These are phyloP conservation scores for Metschnikowia borealis DNA, from an alignment of 805 yeast species.

Conservation along the genomic window DNA sequence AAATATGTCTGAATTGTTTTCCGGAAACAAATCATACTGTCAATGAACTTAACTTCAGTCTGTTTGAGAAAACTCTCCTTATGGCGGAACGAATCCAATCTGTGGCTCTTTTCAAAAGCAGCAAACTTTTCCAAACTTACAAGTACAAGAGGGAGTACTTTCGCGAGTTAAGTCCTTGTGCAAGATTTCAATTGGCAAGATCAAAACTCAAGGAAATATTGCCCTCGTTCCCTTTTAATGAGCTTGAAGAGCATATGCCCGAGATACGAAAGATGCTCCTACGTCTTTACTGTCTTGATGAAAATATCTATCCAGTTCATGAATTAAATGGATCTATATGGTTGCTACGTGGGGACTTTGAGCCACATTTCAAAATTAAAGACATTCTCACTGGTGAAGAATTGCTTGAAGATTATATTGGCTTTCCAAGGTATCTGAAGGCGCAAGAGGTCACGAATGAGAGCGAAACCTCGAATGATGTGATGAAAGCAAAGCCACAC, in stretches of 20 bases:
- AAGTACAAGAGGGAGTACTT: conserved; percentile 1
- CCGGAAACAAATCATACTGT: not conserved
- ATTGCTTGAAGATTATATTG: not conserved
- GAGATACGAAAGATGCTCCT: not conserved
- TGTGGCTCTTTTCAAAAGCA: not conserved
- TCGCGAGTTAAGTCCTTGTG: not conserved
- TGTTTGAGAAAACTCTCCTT: not conserved
- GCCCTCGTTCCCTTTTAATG: not conserved
- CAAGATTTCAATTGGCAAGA: conserved; percentile 1
- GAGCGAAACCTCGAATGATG: not conserved
- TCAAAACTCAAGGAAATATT: not conserved
- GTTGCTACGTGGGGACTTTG: not conserved
- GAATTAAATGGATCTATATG: not conserved
- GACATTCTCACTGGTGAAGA: conserved; percentile 1
- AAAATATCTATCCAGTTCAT: not conserved
- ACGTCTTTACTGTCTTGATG: conserved; percentile 1
- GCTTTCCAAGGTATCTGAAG: not conserved
- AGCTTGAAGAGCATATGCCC: not conserved
- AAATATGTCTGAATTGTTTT: not conserved
- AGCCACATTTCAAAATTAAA: not conserved
- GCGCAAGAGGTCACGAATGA: not conserved
- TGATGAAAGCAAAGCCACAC: not conserved
- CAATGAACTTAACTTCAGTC: not conserved
- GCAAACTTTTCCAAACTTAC: not conserved
- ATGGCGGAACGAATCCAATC: not conserved